A percentile compares a stretch with the other conserved stretches of the same genome.
Conservation (phyloP, 2,329 filamentous ascomycete genomes). For the Ophiostoma sp. region DNA sequence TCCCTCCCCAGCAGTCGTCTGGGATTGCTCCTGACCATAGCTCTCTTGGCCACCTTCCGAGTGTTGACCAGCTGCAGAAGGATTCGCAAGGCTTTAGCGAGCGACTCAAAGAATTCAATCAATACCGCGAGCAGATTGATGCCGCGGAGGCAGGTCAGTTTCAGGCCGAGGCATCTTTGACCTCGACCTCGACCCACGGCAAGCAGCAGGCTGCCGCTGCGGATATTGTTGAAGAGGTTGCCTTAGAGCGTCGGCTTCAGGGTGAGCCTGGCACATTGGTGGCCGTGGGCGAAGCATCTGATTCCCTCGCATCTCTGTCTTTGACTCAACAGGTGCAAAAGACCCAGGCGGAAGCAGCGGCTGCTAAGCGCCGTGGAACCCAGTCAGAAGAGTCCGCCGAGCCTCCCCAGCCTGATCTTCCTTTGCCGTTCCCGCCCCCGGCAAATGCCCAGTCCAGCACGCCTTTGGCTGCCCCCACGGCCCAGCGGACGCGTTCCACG, state of each 20-base stretch:
- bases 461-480: slow-evolving; percentile 85
- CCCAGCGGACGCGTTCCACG: slow-evolving; percentile 80
- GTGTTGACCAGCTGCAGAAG: slow-evolving; percentile 51
- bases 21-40: slow-evolving; percentile 41
- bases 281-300: slow-evolving; percentile 37
- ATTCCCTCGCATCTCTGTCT: slow-evolving; percentile 52
- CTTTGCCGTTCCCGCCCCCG: slow-evolving; percentile 72
- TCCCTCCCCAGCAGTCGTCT: slow-evolving; percentile 41
- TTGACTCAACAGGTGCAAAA: slow-evolving; percentile 84
- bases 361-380: slow-evolving; percentile 58
- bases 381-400: slow-evolving; percentile 39
- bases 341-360: slow-evolving; percentile 56
- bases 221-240: slow-evolving; percentile 24
- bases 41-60: slow-evolving; percentile 51
- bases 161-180: slow-evolving; percentile 29
- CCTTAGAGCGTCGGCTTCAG: slow-evolving; percentile 24
- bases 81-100: slow-evolving; percentile 65
- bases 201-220: slow-evolving; percentile 22
- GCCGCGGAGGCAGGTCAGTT: slow-evolving; percentile 44
- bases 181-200: background rate
- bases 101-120: slow-evolving; percentile 80
- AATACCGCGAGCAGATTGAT: slow-evolving; percentile 72
- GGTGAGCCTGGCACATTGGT: background rate
- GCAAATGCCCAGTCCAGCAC: slow-evolving; percentile 66
- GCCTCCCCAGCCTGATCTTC: slow-evolving; percentile 61